These are phyloP conservation scores for Xylariaceae sp. DNA, from an alignment of 2,329 filamentous ascomycete genomes.

Conservation along the genomic window DNA sequence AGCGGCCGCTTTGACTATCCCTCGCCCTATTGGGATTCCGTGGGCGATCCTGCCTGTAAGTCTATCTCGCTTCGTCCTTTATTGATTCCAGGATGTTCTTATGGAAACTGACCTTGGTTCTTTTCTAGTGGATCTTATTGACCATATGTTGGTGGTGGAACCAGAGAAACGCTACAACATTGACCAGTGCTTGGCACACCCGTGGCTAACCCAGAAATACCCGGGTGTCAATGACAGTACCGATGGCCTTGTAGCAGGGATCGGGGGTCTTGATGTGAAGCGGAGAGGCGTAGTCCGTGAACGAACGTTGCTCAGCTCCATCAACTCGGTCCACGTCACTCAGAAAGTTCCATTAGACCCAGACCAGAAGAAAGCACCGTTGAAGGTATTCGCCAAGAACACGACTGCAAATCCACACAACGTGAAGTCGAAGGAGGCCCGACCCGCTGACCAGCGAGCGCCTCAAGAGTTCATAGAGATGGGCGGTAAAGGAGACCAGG, in stretches of 20 bases:
- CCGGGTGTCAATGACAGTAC: conserved; percentile 80
- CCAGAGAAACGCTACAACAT: conserved; percentile 82
- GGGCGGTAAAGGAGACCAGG: conserved; percentile 84
- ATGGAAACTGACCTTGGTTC: conserved; percentile 18
- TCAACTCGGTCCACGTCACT: conserved; percentile 71
- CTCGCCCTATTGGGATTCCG: conserved; percentile 91
- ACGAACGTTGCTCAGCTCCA: conserved; percentile 78
- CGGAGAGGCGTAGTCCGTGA: conserved; percentile 79
- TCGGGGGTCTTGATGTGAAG: conserved; percentile 80
- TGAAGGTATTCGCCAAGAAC: conserved; percentile 80
- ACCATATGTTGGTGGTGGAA: conserved; percentile 90
- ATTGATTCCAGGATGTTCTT: neutral
- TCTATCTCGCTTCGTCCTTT: conserved; percentile 8
- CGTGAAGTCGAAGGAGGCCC: conserved; percentile 57
- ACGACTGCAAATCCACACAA: conserved; percentile 47
- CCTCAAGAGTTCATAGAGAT: conserved; percentile 79
- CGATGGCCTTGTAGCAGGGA: conserved; percentile 85
- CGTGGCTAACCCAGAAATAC: conserved; percentile 73
- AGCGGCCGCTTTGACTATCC: conserved; percentile 90
- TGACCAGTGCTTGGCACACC: conserved; percentile 87
- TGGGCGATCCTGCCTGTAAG: conserved; percentile 78
- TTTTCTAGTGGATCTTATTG: conserved; percentile 78
- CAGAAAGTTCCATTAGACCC: conserved; percentile 60
- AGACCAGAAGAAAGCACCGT: conserved; percentile 57
- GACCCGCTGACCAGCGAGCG: conserved; percentile 68